These are phyloP conservation scores for Avena atlantica DNA, from an alignment of 176 grass and related monocot genomes.

Conservation along the genomic window DNA sequence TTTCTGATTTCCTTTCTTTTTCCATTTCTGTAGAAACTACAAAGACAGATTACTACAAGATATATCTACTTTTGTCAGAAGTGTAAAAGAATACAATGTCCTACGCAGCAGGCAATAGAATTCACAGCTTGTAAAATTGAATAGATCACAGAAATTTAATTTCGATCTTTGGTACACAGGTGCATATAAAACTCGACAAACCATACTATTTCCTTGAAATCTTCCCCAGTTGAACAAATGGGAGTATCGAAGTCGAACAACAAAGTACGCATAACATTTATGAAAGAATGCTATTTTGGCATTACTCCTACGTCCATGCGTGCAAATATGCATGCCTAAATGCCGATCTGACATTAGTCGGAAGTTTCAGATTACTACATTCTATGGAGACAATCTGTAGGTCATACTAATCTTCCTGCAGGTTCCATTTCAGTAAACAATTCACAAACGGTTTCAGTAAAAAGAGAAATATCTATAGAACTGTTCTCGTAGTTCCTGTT, in stretches of 20 bases:
- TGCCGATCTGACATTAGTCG: neutral
- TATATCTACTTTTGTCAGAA: conserved; percentile 24
- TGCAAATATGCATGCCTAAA: conserved; percentile 42
- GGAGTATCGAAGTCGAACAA: conserved; percentile 32
- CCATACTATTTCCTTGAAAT: conserved; percentile 41
- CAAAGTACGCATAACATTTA: conserved; percentile 11
- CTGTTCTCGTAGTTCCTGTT: neutral
- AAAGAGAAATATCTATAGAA: neutral
- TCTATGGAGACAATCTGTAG: conserved; percentile 6
- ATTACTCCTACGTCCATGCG: neutral
- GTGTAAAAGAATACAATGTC: conserved; percentile 32
- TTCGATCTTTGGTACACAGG: conserved; percentile 6
- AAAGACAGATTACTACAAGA: conserved; percentile 5
- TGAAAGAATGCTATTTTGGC: conserved; percentile 24
- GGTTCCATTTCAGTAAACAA: neutral
- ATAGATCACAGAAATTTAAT: conserved; percentile 37
- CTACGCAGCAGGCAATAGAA: conserved; percentile 23
- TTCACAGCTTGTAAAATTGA: conserved; percentile 10
- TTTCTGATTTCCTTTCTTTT: conserved; percentile 18
- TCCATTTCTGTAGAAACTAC: conserved; percentile 28
- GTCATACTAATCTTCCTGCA: neutral
- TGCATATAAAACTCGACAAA: conserved; percentile 24
- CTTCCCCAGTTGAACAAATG: conserved; percentile 35
- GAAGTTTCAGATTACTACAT: conserved; percentile 25
- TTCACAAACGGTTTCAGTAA: neutral